Evolutionary conservation across 2,329 filamentous ascomycete genomes (phyloP), one percentile per base, ranked within the genome.

Genomic region (Macrophomina tecta): DNA sequence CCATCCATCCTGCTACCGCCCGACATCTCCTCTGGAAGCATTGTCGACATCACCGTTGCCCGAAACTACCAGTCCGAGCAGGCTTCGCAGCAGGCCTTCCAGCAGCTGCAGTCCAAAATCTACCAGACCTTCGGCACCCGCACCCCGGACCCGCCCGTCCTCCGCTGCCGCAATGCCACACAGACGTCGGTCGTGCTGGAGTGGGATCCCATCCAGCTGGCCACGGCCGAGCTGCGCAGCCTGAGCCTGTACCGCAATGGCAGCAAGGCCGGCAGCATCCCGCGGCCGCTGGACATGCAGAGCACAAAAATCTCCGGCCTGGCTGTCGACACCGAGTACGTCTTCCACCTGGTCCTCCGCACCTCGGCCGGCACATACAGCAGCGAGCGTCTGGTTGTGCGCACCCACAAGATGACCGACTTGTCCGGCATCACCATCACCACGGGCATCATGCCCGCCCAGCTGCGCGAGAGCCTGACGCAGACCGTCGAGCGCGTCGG

Each of bases 391-490:
- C 85, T 99, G 63, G 86, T 87, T 4, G 93, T 97, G 67, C 89
- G 91, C 75, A 99, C 95, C 53, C 95, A 99, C 83, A 97, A 97
- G 84, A 97, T 99, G 94, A 98, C 94, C 46, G 94, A 99, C 78
- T 84, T 99, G 62, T 94, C 91, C 71, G 95, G 95, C 67, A 94
- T 99, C 78, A 98, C 94, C 30, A 91, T 99, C 72, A 97, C 94
- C 2, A 90, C 93, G 0, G 95, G 95, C 61, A 87, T 97, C 72
- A 85, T 99, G 79, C 91, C 94, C 1, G 84, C 87, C 7, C 83
- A 89, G 64, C 83, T 90, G 65, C 89, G 88, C 75, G 92, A 97
- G 71, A 89, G 86, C 69, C 85, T 99, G 23, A 84, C 86, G 55
- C 85, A 85, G 53, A 92, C 94, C 1, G 87, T 97, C 42, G 90